phyloP scores from a whole-genome alignment of 192 early-diverging fungal genomes.

The Podila horticola region DNA sequence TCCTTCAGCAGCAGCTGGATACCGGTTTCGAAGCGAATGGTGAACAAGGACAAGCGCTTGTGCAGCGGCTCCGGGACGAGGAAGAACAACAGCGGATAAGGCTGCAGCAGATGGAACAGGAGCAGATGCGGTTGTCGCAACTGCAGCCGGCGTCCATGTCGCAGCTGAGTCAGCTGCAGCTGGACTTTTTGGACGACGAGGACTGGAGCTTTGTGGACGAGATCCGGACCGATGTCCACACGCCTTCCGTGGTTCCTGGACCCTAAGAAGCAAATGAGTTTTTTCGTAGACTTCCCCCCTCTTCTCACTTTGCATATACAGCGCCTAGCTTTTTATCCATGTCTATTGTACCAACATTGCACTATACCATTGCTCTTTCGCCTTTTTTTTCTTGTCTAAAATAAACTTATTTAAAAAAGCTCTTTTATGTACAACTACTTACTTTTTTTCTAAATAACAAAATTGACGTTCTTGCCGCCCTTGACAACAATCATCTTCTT shows the following conservation, averaged over 20 bases:
- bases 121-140: slow-evolving; percentile 45
- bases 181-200: slow-evolving; percentile 45
- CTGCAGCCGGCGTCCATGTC: slow-evolving; percentile 26
- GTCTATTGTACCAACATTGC: too few relatives aligned
- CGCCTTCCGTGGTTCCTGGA: too few relatives aligned
- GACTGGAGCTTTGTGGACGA: slow-evolving; percentile 52
- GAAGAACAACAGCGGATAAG: slow-evolving; percentile 40
- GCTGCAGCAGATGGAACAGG: slow-evolving; percentile 43
- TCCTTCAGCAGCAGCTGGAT: neutral
- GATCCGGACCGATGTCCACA: slow-evolving; percentile 16
- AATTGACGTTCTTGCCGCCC: slow-evolving; percentile 79
- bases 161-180: slow-evolving; percentile 23
- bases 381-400: too few relatives aligned
- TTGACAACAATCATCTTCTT: slow-evolving; percentile 76
- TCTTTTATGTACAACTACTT: slow-evolving; percentile 3
- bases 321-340: neutral
- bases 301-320: neutral
- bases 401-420: too few relatives aligned
- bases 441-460: slow-evolving; percentile 61
- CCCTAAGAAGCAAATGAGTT: neutral
- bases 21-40: neutral
- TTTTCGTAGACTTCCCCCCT: neutral
- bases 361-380: too few relatives aligned
- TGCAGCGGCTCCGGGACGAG: slow-evolving; percentile 26
- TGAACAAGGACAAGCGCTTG: neutral